Evolutionary conservation across 345 rosid species (phyloP).

Genomic region (Reutealis trisperma): DNA sequence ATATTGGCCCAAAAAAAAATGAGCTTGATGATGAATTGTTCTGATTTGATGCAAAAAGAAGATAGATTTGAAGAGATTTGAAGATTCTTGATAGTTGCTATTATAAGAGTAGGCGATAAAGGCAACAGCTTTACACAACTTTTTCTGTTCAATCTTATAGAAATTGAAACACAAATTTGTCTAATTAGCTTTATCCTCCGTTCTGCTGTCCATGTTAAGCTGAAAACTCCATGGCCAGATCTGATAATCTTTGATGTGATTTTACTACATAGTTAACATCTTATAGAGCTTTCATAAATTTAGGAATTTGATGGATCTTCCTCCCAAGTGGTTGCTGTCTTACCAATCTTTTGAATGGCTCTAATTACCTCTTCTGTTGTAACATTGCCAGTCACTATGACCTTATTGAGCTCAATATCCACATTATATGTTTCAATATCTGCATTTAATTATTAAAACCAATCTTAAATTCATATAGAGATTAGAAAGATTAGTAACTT

Average conservation of each 20-base stretch:
- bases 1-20: background rate
- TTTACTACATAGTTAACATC: background rate
- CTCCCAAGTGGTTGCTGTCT: constrained; percentile 60
- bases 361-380: constrained; percentile 64
- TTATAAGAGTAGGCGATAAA: background rate
- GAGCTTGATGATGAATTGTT: background rate
- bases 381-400: constrained; percentile 76
- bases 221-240: background rate
- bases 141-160: background rate
- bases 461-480: background rate
- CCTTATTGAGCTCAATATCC: constrained; percentile 79
- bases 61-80: background rate
- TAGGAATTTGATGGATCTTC: constrained; percentile 15
- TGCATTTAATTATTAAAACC: constrained; percentile 16
- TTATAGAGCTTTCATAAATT: background rate
- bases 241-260: constrained; percentile 3
- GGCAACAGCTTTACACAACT: background rate
- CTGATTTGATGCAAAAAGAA: background rate
- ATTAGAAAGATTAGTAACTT: background rate
- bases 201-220: background rate
- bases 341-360: constrained; percentile 74
- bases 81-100: background rate
- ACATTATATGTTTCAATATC: constrained; percentile 80
- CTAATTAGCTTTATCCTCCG: background rate
- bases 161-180: background rate